These are phyloP conservation scores for Phialophora expanda DNA, from an alignment of 2,329 filamentous ascomycete species.

Conservation along the genomic window DNA sequence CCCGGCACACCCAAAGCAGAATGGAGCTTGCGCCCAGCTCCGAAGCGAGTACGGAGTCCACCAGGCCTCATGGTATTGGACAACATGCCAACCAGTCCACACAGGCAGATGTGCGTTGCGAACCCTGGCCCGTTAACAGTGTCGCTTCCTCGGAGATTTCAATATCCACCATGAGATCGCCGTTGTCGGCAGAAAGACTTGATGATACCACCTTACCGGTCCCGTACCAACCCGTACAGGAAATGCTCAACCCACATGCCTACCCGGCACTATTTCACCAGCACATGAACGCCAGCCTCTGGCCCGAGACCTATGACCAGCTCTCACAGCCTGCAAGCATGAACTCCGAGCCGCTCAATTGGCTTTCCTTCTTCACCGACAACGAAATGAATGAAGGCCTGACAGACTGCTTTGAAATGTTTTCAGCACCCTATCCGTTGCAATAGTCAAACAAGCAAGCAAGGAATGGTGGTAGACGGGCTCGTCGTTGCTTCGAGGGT, in stretches of 20 bases:
- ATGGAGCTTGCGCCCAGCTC: neutral
- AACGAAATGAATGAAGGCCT: slow-evolving; percentile 7
- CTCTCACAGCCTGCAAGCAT: neutral
- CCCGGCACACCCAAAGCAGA: neutral
- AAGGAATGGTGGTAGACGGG: no score
- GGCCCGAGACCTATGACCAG: neutral
- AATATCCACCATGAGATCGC: neutral
- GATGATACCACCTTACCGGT: neutral
- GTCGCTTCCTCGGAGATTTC: neutral
- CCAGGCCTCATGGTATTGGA: neutral
- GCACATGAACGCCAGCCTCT: neutral
- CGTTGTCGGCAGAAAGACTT: neutral
- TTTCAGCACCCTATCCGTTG: slow-evolving; percentile 1
- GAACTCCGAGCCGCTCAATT: slow-evolving; percentile 6
- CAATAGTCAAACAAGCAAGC: no score
- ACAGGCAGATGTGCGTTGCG: neutral
- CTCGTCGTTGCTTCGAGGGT: no score
- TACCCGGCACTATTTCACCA: neutral
- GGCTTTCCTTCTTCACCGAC: slow-evolving; percentile 3
- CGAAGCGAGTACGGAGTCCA: neutral
- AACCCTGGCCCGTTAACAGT: neutral
- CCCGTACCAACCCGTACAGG: neutral
- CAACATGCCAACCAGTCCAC: neutral
- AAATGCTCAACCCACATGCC: neutral
- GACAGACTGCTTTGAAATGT: slow-evolving; percentile 11